Evolutionary conservation across 2,329 filamentous ascomycete genomes (phyloP).

Genomic region (Blastomyces gilchristii): DNA sequence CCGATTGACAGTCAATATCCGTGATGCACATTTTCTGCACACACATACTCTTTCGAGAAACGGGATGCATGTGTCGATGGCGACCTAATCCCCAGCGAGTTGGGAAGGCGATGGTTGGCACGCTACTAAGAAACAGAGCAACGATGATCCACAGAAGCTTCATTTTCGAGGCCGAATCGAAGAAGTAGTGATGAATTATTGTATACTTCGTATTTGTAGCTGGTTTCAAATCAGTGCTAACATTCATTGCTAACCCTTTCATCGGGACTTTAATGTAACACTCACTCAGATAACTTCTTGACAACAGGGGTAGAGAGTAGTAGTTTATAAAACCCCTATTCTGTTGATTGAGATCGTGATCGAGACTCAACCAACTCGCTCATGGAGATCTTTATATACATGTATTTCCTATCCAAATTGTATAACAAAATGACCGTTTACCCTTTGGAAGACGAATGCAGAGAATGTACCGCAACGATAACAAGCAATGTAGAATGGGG

Average conservation of each 20-base stretch:
- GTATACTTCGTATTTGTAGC: not conserved
- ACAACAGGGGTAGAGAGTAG: too few species aligned
- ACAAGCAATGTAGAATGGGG: not conserved
- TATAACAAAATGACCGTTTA: not conserved
- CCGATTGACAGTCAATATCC: not conserved
- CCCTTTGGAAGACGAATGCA: not conserved
- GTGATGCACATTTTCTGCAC: not conserved
- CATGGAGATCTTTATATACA: not conserved
- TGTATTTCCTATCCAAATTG: not conserved
- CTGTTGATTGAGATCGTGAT: not conserved
- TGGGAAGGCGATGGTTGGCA: not conserved
- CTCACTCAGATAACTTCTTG: too few species aligned
- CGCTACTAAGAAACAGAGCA: not conserved
- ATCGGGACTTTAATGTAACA: too few species aligned
- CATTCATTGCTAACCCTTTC: too few species aligned
- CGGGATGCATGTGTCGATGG: not conserved
- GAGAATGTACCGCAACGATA: not conserved
- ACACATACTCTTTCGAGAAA: not conserved
- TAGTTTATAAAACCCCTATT: not conserved
- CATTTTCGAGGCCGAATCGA: not conserved
- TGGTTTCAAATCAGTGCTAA: not conserved
- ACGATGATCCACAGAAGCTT: not conserved
- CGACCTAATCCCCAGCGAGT: not conserved
- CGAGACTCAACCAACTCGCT: not conserved
- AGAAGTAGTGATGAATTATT: not conserved